Base-by-base conservation (phyloP, 208 protist genomes). In the Leishmania tropica region DNA sequence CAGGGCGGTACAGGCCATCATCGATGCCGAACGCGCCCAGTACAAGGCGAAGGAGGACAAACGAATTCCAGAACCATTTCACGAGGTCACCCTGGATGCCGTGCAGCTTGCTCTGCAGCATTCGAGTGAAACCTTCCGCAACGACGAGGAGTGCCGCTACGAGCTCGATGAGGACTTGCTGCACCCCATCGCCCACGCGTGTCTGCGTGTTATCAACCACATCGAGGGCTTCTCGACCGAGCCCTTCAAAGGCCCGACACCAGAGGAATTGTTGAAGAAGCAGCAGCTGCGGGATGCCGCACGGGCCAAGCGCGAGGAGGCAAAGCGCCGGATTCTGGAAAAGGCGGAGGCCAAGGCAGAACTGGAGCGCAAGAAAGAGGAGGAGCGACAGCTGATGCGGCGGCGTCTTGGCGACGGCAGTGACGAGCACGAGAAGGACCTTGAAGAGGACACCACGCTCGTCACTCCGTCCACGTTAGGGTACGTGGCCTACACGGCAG, bases 81-180 rank as follows among this genome's bases (percentile, higher is more conserved):
- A 94, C 58, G 88, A 90, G 31, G 84, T 94, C 31, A 83, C 86
- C 17, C 79, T 98, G 35, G 78, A 86, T 2, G 73, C n/a, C 1
- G 58, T 98, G 35, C 67, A 72, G 15, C 47, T 42, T 5, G 90
- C 86, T 24, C 84, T 96, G 37, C 73, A 81, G 24, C 73, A 78
- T 10, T 81, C 89, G 8, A 83, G 83, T 35, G 78, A 90, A n/a
- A 88, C 78, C 3, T 98, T 96, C 80, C 85, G 85, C 76, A 88
- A 88, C 45, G 95, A 98, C 72, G 92, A 95, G 72, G 87, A 92
- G 51, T 95, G 92, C 68, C 90, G 91, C 31, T 89, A 91, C 71
- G 90, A 96, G 84, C 83, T 98, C 24, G 95, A 98, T 88, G 93
- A 96, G 76, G 93, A 98, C 74, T 81, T 98, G 28, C 71, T 98